A percentile compares a stretch with the other conserved stretches of the same genome.
phyloP scores from a whole-genome alignment of 129 eudicot species.

The Ambrosia artemisiifolia region DNA sequence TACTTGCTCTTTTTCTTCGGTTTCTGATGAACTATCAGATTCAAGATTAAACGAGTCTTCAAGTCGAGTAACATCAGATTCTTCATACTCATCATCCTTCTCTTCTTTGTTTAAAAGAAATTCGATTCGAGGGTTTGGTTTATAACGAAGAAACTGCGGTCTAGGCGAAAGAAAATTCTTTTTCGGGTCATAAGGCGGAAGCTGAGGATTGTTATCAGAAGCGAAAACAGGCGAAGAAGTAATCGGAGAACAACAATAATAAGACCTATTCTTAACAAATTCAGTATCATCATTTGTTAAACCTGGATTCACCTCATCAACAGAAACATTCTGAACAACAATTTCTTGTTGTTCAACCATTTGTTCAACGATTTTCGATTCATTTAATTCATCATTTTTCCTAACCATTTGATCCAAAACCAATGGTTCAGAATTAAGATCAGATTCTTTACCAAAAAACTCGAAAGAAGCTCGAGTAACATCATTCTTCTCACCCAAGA shows the following conservation, averaged over 20 bases:
- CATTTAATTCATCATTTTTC: background rate
- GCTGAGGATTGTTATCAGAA: constrained; percentile 47
- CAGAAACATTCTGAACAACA: constrained; percentile 24
- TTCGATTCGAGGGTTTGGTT: constrained; percentile 63
- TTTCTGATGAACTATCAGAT: constrained; percentile 47
- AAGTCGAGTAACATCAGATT: constrained; percentile 32
- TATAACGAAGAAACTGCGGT: constrained; percentile 84
- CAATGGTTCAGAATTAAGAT: constrained; percentile 18
- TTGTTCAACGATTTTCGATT: background rate
- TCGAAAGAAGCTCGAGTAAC: constrained; percentile 52
- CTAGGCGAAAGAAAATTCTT: constrained; percentile 75
- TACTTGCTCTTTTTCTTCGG: constrained; percentile 39
- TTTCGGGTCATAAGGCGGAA: constrained; percentile 85
- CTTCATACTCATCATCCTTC: constrained; percentile 21
- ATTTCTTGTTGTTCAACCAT: constrained; percentile 21
- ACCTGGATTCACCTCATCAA: constrained; percentile 30
- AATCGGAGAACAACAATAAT: constrained; percentile 24
- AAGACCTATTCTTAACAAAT: constrained; percentile 13
- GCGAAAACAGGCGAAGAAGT: constrained; percentile 51
- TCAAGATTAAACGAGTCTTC: constrained; percentile 39
- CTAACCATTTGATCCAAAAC: constrained; percentile 19
- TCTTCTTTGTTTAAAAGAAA: constrained; percentile 34
- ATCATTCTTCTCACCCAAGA: constrained; percentile 67
- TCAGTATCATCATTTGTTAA: constrained; percentile 23
- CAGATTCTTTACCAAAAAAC: constrained; percentile 42